Conservation (phyloP, 2,329 filamentous ascomycete genomes). For the Acarospora socialis region DNA sequence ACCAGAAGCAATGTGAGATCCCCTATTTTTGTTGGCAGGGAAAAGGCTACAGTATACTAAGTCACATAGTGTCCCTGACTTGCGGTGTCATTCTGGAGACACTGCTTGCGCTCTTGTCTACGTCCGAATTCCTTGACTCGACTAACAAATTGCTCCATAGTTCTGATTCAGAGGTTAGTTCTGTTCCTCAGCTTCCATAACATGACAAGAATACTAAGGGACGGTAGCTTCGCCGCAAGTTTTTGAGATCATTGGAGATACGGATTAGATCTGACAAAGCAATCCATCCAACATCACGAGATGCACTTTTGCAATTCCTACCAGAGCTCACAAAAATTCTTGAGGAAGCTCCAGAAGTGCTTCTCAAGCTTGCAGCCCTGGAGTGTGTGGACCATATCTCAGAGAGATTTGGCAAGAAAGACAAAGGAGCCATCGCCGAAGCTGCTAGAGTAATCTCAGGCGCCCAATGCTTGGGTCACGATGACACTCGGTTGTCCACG, state of each 20-base stretch:
- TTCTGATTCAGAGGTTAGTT: slow-evolving; percentile 47
- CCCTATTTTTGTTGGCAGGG: slow-evolving; percentile 5
- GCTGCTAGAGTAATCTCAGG: slow-evolving; percentile 67
- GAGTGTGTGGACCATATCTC: slow-evolving; percentile 84
- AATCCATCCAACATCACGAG: slow-evolving; percentile 52
- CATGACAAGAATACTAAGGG: too few species aligned
- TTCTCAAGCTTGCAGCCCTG: slow-evolving; percentile 73
- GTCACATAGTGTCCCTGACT: slow-evolving; percentile 23
- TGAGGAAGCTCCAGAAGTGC: slow-evolving; percentile 53
- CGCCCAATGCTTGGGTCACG: slow-evolving; percentile 58
- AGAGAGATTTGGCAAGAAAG: slow-evolving; percentile 90
- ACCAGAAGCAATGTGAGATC: slow-evolving; percentile 39
- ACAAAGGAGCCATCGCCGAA: slow-evolving; percentile 58
- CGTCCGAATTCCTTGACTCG: slow-evolving; percentile 76
- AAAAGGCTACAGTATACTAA: too few species aligned
- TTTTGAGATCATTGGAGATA: slow-evolving; percentile 64
- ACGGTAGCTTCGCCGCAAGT: slow-evolving; percentile 52
- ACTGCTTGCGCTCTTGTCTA: slow-evolving; percentile 71
- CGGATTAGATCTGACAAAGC: slow-evolving; percentile 62
- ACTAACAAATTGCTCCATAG: slow-evolving; percentile 68
- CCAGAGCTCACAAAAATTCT: slow-evolving; percentile 67
- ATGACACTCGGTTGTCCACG: slow-evolving; percentile 57
- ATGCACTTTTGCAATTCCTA: slow-evolving; percentile 62
- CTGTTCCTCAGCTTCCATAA: too few species aligned
- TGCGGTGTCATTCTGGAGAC: slow-evolving; percentile 52